phyloP scores from a whole-genome alignment of 176 grass and related monocot species.

The Ananas comosus region DNA sequence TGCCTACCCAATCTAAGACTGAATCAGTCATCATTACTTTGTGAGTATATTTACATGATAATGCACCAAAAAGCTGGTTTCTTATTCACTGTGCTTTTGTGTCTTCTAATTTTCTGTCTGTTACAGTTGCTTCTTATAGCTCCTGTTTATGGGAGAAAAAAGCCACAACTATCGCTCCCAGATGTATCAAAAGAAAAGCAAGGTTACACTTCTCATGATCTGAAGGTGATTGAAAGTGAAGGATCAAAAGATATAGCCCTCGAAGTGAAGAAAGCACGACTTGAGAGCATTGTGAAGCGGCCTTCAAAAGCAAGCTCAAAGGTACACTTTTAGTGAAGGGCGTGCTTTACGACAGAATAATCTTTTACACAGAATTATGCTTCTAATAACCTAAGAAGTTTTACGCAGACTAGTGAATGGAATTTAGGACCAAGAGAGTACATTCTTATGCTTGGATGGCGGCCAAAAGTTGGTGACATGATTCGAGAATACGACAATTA shows the following conservation, averaged over 20 bases:
- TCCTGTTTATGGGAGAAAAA: conserved; percentile 57
- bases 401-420: conserved; percentile 64
- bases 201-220: conserved; percentile 15
- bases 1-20: no score
- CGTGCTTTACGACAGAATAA: neutral
- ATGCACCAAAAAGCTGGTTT: conserved; percentile 2
- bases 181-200: conserved; percentile 28
- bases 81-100: conserved; percentile 13
- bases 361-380: neutral
- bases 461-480: conserved; percentile 86
- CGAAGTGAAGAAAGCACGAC: conserved; percentile 53
- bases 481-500: conserved; percentile 91
- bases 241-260: conserved; percentile 15
- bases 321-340: conserved; percentile 26
- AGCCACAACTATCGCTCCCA: conserved; percentile 30
- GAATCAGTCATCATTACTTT: neutral
- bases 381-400: conserved; percentile 1
- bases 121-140: conserved; percentile 80
- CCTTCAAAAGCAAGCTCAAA: conserved; percentile 64
- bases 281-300: conserved; percentile 57
- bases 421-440: conserved; percentile 70
- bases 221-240: conserved; percentile 37
- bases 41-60: conserved; percentile 2
- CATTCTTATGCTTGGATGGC: conserved; percentile 86
- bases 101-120: conserved; percentile 15